These are phyloP conservation scores for Penicillium sp. DNA, from an alignment of 2,329 filamentous ascomycete species.

Conservation along the genomic window DNA sequence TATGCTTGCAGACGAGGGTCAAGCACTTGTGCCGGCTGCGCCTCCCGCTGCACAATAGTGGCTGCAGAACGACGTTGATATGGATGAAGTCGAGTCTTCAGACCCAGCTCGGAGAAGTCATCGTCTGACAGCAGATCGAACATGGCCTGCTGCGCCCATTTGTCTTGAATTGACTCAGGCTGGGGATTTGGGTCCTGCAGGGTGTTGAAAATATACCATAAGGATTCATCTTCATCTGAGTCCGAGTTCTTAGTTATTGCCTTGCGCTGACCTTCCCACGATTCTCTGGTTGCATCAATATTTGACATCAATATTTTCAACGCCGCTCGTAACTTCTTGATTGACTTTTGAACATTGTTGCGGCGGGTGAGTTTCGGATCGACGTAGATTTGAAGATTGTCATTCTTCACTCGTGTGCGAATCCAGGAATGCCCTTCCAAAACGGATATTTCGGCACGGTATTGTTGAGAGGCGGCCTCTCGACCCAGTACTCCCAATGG, in stretches of 20 bases:
- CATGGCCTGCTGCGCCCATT: slow-evolving; percentile 42
- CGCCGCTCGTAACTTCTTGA: slow-evolving; percentile 36
- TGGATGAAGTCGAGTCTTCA: slow-evolving; percentile 67
- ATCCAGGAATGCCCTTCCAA: slow-evolving; percentile 45
- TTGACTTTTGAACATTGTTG: slow-evolving; percentile 37
- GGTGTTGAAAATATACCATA: slow-evolving; percentile 58
- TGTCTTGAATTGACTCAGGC: slow-evolving; percentile 34
- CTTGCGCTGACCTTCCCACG: slow-evolving; percentile 41
- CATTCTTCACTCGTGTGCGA: slow-evolving; percentile 24
- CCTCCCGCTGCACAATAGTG: slow-evolving; percentile 81
- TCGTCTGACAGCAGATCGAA: slow-evolving; percentile 35
- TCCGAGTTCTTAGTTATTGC: slow-evolving; percentile 10
- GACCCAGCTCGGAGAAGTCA: slow-evolving; percentile 34
- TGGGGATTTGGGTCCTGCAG: slow-evolving; percentile 45
- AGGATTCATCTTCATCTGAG: slow-evolving; percentile 44
- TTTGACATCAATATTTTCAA: slow-evolving; percentile 45
- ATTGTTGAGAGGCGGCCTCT: slow-evolving; percentile 1
- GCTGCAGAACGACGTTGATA: slow-evolving; percentile 83
- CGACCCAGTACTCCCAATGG: slow-evolving; percentile 11
- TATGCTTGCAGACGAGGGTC: slow-evolving; percentile 73
- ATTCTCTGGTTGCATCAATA: slow-evolving; percentile 42
- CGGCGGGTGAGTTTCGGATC: slow-evolving; percentile 46
- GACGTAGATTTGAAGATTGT: slow-evolving; percentile 42
- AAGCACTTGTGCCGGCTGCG: slow-evolving; percentile 63
- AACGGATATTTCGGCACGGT: slow-evolving; percentile 28